A percentile compares a stretch with the other conserved stretches of the same genome.
Conservation (phyloP, 768 basidiomycete genomes). For the Panellus pusillus region DNA sequence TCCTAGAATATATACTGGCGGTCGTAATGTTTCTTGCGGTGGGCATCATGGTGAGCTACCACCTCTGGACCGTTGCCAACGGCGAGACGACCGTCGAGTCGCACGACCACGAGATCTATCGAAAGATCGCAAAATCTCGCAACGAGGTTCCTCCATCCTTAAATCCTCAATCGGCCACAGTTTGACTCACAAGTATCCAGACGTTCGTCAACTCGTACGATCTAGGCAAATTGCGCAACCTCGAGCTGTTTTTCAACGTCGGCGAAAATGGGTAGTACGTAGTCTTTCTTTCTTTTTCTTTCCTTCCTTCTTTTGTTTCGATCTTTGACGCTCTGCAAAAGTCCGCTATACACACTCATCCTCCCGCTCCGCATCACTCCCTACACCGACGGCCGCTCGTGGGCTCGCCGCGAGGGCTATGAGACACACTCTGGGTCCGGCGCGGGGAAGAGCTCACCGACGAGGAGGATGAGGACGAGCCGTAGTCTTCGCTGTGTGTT, state of each 20-base stretch:
- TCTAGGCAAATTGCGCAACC: slow-evolving; percentile 71
- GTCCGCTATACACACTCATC: slow-evolving; percentile 77
- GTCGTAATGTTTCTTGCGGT: slow-evolving; percentile 76
- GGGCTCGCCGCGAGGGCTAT: slow-evolving; percentile 72
- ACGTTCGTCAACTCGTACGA: slow-evolving; percentile 91
- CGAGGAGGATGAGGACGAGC: slow-evolving; percentile 60
- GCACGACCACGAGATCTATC: slow-evolving; percentile 83
- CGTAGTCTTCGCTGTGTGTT: too few relatives aligned
- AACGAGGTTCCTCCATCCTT: slow-evolving; percentile 54
- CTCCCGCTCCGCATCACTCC: slow-evolving; percentile 80
- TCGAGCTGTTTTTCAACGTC: slow-evolving; percentile 86
- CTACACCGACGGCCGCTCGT: slow-evolving; percentile 79
- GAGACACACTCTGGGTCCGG: slow-evolving; percentile 55
- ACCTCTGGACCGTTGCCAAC: slow-evolving; percentile 64
- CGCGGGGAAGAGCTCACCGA: slow-evolving; percentile 87
- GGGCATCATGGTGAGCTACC: slow-evolving; percentile 69
- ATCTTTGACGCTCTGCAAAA: slow-evolving; percentile 29
- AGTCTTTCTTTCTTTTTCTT: slow-evolving; percentile 19
- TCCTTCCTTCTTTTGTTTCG: not conserved
- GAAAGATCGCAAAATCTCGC: slow-evolving; percentile 61
- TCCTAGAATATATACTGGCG: slow-evolving; percentile 75
- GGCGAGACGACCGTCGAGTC: slow-evolving; percentile 91
- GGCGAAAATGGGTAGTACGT: slow-evolving; percentile 78
- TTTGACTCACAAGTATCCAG: slow-evolving; percentile 34
- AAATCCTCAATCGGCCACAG: not conserved